Base-by-base conservation (phyloP, 805 yeast species). In the Candida broadrunensis region DNA sequence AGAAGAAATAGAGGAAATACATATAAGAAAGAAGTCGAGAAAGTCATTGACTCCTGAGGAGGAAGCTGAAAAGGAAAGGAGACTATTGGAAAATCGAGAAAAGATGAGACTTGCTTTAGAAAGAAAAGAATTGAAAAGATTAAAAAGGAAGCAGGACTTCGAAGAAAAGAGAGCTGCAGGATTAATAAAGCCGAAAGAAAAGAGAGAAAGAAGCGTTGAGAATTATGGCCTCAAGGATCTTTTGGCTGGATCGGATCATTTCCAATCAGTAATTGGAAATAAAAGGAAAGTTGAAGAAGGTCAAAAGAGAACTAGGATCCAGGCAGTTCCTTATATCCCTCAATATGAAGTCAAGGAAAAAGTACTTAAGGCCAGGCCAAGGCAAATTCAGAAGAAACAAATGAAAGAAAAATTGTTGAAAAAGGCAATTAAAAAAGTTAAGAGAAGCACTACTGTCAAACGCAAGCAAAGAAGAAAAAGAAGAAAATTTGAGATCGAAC, bases 181-280 rank as follows among this genome's bases (percentile, higher is more conserved):
- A 7, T 8, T 9, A 9, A 13, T 26, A 26, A 13, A 5, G 5
- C 29, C 29, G 5, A 8, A 13, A 11, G 14, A 5, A 11, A 26
- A 26, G 12, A 5, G 29, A 9, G 24, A 21, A 31, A 36, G 23
- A 13, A 14, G 35, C 33, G 33, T 20, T 6, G 20, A 16, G 25
- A 32, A 35, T n/a, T 21, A n/a, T 5, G 3, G n/a, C n/a, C n/a
- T n/a, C n/a, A n/a, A n/a, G n/a, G n/a, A n/a, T 21, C 42, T 45
- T 26, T 38, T 45, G 38, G 61, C 55, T 15, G 65, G 61, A 8
- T 58, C 69, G 1, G 55, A 53, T 20, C 65, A 67, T 51, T 69
- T 69, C 38, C 73, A 69, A 46, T 60, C 67, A 19, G 61, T 69
- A n/a, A 57, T 63, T 2, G 75, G 73, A 13, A 62, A 69, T 41